Evolutionary conservation across 2,329 filamentous ascomycete species (phyloP).

Genomic region (Fusarium tanahbumbuense): DNA sequence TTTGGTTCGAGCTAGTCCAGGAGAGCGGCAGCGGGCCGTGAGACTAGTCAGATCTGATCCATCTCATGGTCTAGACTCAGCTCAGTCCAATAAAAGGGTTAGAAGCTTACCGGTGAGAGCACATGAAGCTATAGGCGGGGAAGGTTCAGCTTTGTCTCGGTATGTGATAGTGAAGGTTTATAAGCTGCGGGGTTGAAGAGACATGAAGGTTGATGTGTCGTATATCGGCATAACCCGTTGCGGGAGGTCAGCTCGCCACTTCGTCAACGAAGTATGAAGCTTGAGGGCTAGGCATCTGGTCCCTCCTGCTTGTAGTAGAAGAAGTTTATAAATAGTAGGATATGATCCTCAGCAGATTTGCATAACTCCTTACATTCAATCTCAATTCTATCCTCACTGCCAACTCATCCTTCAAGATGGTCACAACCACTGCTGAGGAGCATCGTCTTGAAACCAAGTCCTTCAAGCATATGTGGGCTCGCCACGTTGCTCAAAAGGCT

Average conservation of each 20-base stretch:
- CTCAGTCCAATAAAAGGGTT: neutral
- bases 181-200: neutral
- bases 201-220: neutral
- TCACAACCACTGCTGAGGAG: no score
- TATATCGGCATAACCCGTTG: neutral
- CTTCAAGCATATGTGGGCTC: slow-evolving; percentile 5
- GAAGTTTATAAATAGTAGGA: no score
- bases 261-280: neutral
- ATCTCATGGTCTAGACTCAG: slow-evolving; percentile 3
- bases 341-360: no score
- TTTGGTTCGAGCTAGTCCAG: slow-evolving; percentile 2
- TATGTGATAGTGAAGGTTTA: slow-evolving; percentile 6
- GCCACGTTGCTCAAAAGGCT: neutral
- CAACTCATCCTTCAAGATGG: no score
- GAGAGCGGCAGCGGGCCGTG: slow-evolving; percentile 18
- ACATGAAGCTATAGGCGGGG: neutral
- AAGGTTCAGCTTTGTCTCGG: neutral
- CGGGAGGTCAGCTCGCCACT: slow-evolving; percentile 2
- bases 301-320: no score
- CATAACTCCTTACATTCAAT: no score
- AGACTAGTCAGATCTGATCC: slow-evolving; percentile 8
- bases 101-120: neutral
- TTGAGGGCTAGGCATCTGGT: no score
- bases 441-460: no score
- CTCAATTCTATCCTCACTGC: no score